phyloP scores from a whole-genome alignment of 2,329 filamentous ascomycete genomes.

The Penicillium sp. region DNA sequence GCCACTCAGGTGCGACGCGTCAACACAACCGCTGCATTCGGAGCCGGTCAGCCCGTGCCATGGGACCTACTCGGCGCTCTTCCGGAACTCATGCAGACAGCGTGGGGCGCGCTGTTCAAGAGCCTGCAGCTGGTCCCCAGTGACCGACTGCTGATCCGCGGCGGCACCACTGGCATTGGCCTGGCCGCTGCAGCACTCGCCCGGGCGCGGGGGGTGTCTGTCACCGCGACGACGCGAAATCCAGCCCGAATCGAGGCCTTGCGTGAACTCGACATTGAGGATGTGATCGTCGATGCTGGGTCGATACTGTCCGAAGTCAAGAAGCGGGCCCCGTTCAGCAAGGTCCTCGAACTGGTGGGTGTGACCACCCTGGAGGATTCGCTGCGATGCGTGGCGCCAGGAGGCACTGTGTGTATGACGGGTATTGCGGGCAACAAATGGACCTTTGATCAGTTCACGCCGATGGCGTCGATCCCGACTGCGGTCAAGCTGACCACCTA shows the following conservation, averaged over 20 bases:
- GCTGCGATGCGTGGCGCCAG: not conserved
- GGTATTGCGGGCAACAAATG: constrained; percentile 1
- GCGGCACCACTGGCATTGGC: not conserved
- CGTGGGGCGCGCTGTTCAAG: not conserved
- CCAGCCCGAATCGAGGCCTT: not conserved
- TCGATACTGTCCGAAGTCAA: not conserved
- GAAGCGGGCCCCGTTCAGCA: constrained; percentile 1
- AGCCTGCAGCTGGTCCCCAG: not conserved
- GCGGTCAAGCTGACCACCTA: constrained; percentile 3
- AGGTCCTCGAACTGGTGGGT: not conserved
- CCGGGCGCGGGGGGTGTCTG: not conserved
- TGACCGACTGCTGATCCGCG: not conserved
- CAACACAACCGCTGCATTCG: not conserved
- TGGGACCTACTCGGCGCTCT: constrained; percentile 1
- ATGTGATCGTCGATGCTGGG: not conserved
- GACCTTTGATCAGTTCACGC: constrained; percentile 3
- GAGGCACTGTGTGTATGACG: not conserved
- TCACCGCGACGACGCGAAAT: constrained; percentile 2
- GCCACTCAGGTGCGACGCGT: not conserved
- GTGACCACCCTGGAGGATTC: not conserved
- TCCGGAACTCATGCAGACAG: constrained; percentile 1
- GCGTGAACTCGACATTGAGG: not conserved
- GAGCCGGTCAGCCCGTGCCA: not conserved
- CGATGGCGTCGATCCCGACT: not conserved
- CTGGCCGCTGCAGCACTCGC: constrained; percentile 1